phyloP scores from a whole-genome alignment of 1,139 yeast species.

The Suhomyces kunorum region DNA sequence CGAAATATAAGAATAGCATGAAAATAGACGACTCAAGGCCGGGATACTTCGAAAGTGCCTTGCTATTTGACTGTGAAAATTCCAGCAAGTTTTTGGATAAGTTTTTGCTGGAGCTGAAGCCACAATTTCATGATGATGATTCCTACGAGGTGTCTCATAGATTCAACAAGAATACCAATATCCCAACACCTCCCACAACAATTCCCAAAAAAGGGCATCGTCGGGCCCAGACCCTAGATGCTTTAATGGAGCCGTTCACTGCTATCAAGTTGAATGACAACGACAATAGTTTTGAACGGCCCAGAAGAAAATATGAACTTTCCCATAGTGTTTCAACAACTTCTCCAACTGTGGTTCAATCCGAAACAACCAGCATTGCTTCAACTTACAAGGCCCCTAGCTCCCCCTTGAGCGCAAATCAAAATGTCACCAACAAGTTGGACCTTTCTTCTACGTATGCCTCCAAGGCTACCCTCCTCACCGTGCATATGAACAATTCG shows the following conservation, averaged over 20 bases:
- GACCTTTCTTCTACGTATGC: constrained; percentile 20
- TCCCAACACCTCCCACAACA: constrained; percentile 15
- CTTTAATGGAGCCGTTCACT: constrained; percentile 20
- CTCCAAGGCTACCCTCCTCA: constrained; percentile 17
- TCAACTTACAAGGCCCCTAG: constrained; percentile 18
- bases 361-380: constrained; percentile 18
- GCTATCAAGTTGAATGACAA: constrained; percentile 15
- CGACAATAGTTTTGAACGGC: constrained; percentile 11
- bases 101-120: constrained; percentile 28
- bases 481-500: constrained; percentile 13
- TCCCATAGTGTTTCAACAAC: constrained; percentile 24
- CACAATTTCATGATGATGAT: not conserved
- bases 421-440: constrained; percentile 29
- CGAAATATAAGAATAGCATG: constrained; percentile 47
- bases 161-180: constrained; percentile 16
- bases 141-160: not conserved
- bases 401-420: constrained; percentile 33
- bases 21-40: constrained; percentile 65
- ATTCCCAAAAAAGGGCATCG: constrained; percentile 14
- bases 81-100: constrained; percentile 47
- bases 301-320: constrained; percentile 21
- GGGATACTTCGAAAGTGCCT: constrained; percentile 61
- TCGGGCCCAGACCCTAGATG: constrained; percentile 19
- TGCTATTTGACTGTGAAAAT: constrained; percentile 51
- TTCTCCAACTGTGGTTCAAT: constrained; percentile 20